Percentiles rank a stretch among this genome's conserved stretches.
These are phyloP conservation scores for Paecilomyces fulvus DNA, from an alignment of 2,329 filamentous ascomycete species.

Conservation along the genomic window DNA sequence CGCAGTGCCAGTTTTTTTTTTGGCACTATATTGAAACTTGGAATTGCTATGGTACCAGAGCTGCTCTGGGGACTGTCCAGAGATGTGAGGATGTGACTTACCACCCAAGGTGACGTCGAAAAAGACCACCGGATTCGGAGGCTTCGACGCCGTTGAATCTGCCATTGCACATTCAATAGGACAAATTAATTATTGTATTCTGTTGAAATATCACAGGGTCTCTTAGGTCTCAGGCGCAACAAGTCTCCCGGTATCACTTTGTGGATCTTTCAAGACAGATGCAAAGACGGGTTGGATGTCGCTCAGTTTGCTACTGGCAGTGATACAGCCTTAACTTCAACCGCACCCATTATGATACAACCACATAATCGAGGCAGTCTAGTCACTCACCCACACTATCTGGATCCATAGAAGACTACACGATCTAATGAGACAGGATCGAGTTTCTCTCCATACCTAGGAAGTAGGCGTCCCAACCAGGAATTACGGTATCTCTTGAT, in stretches of 20 bases:
- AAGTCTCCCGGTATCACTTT: not conserved
- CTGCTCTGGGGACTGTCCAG: not conserved
- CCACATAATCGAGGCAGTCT: not conserved
- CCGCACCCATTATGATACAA: not conserved
- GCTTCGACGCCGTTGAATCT: conserved; percentile 4
- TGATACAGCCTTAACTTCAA: not conserved
- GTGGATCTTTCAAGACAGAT: not conserved
- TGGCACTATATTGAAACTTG: not conserved
- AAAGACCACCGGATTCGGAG: conserved; percentile 39
- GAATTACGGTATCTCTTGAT: too few species aligned
- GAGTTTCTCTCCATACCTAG: not conserved
- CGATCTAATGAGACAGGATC: not conserved
- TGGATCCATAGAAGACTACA: not conserved
- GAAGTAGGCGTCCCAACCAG: not conserved
- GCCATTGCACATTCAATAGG: conserved; percentile 1
- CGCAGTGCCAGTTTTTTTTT: not conserved
- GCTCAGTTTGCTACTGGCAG: not conserved
- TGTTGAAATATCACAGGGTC: not conserved
- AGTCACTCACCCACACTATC: not conserved
- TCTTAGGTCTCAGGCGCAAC: not conserved
- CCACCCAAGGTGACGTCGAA: conserved; percentile 42
- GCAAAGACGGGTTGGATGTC: not conserved
- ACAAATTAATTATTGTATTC: too few species aligned
- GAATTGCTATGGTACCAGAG: not conserved
- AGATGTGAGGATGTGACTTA: conserved; percentile 17